Base-by-base conservation (phyloP, 2,329 filamentous ascomycete genomes). In the Talaromyces sp. region DNA sequence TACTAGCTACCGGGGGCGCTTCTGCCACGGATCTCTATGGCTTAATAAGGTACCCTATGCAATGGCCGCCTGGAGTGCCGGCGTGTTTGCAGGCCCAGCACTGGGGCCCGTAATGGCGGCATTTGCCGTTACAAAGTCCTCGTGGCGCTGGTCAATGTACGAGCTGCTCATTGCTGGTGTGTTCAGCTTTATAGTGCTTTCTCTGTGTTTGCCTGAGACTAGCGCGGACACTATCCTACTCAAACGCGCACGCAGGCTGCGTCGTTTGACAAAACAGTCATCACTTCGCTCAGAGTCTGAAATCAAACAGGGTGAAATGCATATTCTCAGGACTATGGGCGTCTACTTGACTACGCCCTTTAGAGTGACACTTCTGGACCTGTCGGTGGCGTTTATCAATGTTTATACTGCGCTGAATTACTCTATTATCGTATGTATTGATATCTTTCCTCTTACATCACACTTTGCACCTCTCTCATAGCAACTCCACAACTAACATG, bases 171-270 rank as follows among this genome's bases (percentile, higher is more conserved):
- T 86, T 86, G 80, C 85, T 15, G 80, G 85, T 0, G 82, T 79
- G 0, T 87, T 87, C 0, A 73, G 88, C 45, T 83, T 89, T 71
- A 69, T 89, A 27, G 62, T 84, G 60, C 86, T 90, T 82, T 83
- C 89, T 71, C 71, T 88, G 68, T 81, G 86, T 68, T 82, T 91
- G 22, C 89, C 89, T 0, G 88, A 91, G 79, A 91, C 89, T 0
- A 85, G 81, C 65, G 77, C 81, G 1, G 78, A 82, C 19, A 89
- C 83, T 66, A 88, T 91, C 70, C 83, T 91, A 3, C 82, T 87
- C 47, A 84, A 83, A 25, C 86, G 88, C 7, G 87, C 88, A 1
- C 71, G 78, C 45, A 85, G 88, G 19, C 82, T 91, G 3, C 84
- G 89, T 63, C 85, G 83, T 71, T 76, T 85, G 82, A 84, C 69